phyloP scores from a whole-genome alignment of 1,284 basidiomycete genomes.

The Pholiota adiposa region DNA sequence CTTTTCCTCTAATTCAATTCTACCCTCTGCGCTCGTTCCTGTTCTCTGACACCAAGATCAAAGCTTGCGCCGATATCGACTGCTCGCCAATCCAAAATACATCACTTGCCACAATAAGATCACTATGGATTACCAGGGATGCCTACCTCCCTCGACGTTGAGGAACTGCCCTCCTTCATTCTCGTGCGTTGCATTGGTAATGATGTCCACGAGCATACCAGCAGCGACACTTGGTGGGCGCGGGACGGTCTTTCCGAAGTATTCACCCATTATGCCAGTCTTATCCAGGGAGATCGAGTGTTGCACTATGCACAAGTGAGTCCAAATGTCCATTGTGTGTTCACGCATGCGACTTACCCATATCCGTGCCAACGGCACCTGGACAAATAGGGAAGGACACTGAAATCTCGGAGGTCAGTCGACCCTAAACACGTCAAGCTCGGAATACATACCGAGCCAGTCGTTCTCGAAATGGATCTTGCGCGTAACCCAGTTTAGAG shows the following conservation, averaged over 20 bases:
- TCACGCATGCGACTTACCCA: no score
- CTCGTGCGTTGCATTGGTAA: background rate
- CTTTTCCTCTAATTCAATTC: no score
- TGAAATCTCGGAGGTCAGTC: background rate
- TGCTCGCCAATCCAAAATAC: no score
- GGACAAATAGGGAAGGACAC: conserved; percentile 4
- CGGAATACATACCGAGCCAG: background rate
- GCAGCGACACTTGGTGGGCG: background rate
- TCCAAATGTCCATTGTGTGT: no score
- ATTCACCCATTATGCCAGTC: background rate
- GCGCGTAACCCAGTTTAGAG: background rate
- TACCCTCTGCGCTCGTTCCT: no score
- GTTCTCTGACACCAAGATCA: no score
- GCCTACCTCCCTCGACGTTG: background rate
- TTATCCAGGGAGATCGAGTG: background rate
- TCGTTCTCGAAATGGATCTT: conserved; percentile 12
- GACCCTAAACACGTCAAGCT: no score
- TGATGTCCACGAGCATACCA: background rate
- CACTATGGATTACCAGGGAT: background rate
- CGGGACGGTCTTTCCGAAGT: background rate
- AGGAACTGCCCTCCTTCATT: conserved; percentile 6
- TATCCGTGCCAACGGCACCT: conserved; percentile 2
- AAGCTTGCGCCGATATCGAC: no score
- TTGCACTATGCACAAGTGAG: no score
- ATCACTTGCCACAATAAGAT: no score